These are phyloP conservation scores for Hypoxylon sp. DNA, from an alignment of 2,329 filamentous ascomycete genomes.

Conservation along the genomic window DNA sequence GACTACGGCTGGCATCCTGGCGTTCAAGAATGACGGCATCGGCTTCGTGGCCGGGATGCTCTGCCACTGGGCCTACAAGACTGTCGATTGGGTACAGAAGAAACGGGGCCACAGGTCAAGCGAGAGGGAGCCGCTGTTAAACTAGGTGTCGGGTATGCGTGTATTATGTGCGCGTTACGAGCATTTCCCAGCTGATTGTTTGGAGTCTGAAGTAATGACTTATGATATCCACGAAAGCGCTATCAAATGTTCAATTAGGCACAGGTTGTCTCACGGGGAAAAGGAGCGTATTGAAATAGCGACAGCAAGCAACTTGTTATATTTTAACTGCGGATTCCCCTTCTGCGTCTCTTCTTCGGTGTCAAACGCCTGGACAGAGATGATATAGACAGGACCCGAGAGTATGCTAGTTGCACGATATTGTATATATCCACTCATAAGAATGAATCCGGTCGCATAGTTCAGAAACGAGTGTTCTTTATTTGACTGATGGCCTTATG, in stretches of 20 bases:
- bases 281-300: background rate
- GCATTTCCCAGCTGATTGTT: background rate
- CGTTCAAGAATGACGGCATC: conserved; percentile 88
- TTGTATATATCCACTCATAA: too few relatives aligned
- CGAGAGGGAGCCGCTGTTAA: conserved; percentile 47
- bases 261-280: background rate
- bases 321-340: too few relatives aligned
- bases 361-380: background rate
- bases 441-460: too few relatives aligned
- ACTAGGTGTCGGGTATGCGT: background rate
- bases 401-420: too few relatives aligned
- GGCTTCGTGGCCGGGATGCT: conserved; percentile 84
- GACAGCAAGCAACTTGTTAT: background rate
- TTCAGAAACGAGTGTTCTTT: too few relatives aligned
- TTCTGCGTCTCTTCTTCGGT: too few relatives aligned
- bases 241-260: background rate
- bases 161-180: background rate
- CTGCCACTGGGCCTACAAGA: conserved; percentile 74
- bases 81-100: conserved; percentile 51
- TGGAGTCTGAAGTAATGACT: conserved; percentile 2
- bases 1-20: conserved; percentile 81
- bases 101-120: conserved; percentile 25
- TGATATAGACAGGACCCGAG: too few relatives aligned
- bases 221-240: background rate
- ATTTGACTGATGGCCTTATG: too few relatives aligned